Evolutionary conservation across 2,329 filamentous ascomycete genomes (phyloP), one percentile per base, ranked within the genome.

Genomic region (Diaporthe sp.): DNA sequence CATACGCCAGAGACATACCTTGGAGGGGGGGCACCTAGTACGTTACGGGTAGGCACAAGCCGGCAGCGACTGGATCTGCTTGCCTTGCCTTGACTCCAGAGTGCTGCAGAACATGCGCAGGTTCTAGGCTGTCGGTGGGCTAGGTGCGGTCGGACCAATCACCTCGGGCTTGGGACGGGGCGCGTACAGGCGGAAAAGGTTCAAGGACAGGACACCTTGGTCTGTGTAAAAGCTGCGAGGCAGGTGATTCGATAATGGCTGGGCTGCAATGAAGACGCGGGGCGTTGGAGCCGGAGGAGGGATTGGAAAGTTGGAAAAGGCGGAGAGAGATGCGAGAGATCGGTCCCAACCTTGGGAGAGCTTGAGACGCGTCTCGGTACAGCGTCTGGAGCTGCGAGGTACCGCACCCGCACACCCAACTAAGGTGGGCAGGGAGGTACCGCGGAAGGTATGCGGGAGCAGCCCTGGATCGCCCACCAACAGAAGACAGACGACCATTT

Each of bases 181-280:
- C 66, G 30, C 50, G 35, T 30, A 51, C 30, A 30, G 35, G 37
- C 66, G 50, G 17, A 58, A 44, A n/a, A 53, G 59, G 15, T 44
- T 72, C 50, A 66, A 66, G 51, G 37, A 42, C 30, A 13, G 51
- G 35, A 70, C 25, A 15, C 61, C 56, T 73, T 25, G 39, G 37
- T 71, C 56, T 56, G 71, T 66, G n/a, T 39, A 25, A 63, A 70
- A 66, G 68, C 51, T 71, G 56, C 44, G 65, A 66, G 61, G 71
- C 75, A 71, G 32, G 58, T 66, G 53, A 61, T 50, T 50, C 51
- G 66, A 76, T 75, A 76, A 78, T 77, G 77, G 74, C 75, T 76
- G 76, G 59, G 77, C 77, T 79, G 79, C 76, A 79, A 79, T 77
- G 78, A 79, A 80, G 82, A 84, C 83, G 84, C 82, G 83, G 72